A percentile compares a stretch with the other conserved stretches of the same genome.
Conservation (phyloP, 768 basidiomycete genomes). For the Chlorophyllum brunneum region DNA sequence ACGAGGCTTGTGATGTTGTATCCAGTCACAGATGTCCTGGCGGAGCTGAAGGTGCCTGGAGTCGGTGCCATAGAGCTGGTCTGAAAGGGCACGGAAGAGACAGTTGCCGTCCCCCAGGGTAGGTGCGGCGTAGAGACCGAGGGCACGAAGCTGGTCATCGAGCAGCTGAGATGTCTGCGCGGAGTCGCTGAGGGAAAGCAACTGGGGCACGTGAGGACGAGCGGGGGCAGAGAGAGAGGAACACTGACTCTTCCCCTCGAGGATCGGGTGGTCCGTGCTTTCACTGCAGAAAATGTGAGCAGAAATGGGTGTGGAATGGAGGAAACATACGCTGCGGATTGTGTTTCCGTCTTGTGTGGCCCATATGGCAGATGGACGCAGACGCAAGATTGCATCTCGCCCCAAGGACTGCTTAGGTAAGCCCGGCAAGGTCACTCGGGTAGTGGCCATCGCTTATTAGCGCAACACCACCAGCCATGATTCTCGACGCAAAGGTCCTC, state of each 20-base stretch:
- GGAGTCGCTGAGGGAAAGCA: conserved; percentile 48
- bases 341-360: not conserved
- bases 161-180: conserved; percentile 63
- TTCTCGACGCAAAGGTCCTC: conserved; percentile 33
- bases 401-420: conserved; percentile 6
- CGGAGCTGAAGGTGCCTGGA: conserved; percentile 66
- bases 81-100: conserved; percentile 85
- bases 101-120: conserved; percentile 92
- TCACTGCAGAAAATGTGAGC: conserved; percentile 33
- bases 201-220: conserved; percentile 19
- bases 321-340: conserved; percentile 26
- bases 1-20: conserved; percentile 59
- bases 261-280: conserved; percentile 56
- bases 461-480: conserved; percentile 25
- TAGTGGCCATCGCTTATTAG: not conserved
- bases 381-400: no score
- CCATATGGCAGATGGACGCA: not conserved
- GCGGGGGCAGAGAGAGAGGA: conserved; percentile 10
- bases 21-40: conserved; percentile 79
- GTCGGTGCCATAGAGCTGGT: conserved; percentile 80
- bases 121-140: conserved; percentile 84
- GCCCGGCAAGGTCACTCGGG: no score
- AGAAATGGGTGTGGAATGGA: conserved; percentile 14
- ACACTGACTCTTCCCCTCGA: conserved; percentile 34
- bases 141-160: conserved; percentile 64